phyloP scores from a whole-genome alignment of 371 early-diverging fungal species.

The Parasitella parasitica region DNA sequence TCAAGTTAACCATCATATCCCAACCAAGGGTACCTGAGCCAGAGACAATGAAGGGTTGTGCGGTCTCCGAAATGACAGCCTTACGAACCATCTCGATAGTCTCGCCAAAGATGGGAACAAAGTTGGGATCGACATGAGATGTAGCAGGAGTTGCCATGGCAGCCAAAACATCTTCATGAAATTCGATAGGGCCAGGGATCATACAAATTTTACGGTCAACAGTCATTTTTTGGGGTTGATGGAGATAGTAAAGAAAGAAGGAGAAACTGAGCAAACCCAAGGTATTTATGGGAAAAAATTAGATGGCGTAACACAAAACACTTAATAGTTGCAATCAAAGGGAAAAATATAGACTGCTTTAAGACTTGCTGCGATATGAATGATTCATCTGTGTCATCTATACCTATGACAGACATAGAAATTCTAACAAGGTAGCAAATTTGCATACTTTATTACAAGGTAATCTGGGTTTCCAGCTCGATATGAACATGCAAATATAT shows the following conservation, averaged over 20 bases:
- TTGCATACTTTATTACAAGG: too few relatives aligned
- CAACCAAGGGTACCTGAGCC: constrained; percentile 94
- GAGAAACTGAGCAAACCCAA: not conserved
- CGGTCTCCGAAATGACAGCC: constrained; percentile 75
- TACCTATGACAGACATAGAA: too few relatives aligned
- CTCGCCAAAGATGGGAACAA: constrained; percentile 85
- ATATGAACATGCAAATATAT: too few relatives aligned
- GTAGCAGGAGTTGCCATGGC: constrained; percentile 89
- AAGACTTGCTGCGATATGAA: not conserved
- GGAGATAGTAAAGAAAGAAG: not conserved
- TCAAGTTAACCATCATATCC: constrained; percentile 91
- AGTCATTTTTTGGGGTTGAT: not conserved
- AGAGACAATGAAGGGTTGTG: constrained; percentile 91
- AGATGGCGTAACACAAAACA: constrained; percentile 10
- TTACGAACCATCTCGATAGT: constrained; percentile 78
- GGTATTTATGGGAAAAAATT: constrained; percentile 9
- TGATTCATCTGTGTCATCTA: too few relatives aligned
- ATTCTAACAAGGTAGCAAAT: too few relatives aligned
- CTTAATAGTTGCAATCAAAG: constrained; percentile 12
- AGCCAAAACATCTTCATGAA: constrained; percentile 79
- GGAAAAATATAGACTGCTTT: constrained; percentile 12
- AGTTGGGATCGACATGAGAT: constrained; percentile 90
- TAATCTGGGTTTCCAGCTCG: too few relatives aligned
- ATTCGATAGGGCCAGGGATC: constrained; percentile 94
- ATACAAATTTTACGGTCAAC: constrained; percentile 76